phyloP scores from a whole-genome alignment of 164 flowering plant species.

The Nymphaea thermarum region DNA sequence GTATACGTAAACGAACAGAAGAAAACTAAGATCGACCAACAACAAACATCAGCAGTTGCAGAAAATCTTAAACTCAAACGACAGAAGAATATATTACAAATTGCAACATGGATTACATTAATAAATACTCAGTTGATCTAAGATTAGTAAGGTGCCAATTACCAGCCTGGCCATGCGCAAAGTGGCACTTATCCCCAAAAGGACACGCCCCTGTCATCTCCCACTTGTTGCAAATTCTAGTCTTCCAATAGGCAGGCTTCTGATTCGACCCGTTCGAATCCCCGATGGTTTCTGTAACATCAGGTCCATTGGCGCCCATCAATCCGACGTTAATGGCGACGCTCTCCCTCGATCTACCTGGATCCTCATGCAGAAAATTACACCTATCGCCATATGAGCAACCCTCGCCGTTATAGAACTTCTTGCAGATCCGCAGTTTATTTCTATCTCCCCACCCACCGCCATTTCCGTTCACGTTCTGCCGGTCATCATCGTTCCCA shows the following conservation, averaged over 20 bases:
- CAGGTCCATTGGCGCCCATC: not conserved
- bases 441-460: slow-evolving; percentile 55
- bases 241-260: slow-evolving; percentile 62
- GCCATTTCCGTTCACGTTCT: not conserved
- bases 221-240: slow-evolving; percentile 62
- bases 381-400: slow-evolving; percentile 88
- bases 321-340: slow-evolving; percentile 46
- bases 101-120: not conserved
- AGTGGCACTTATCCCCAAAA: slow-evolving; percentile 75
- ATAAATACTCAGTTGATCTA: not conserved
- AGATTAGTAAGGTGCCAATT: slow-evolving; percentile 6
- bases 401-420: slow-evolving; percentile 67
- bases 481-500: not conserved
- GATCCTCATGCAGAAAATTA: slow-evolving; percentile 69
- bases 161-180: slow-evolving; percentile 89
- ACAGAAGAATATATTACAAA: not conserved
- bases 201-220: slow-evolving; percentile 60
- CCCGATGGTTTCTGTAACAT: not conserved
- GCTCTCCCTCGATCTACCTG: slow-evolving; percentile 52
- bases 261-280: slow-evolving; percentile 8
- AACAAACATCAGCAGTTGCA: too few relatives aligned
- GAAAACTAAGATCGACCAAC: too few relatives aligned
- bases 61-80: too few relatives aligned
- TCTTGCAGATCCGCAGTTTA: slow-evolving; percentile 68
- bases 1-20: too few relatives aligned